A percentile compares a stretch with the other conserved stretches of the same genome.
Evolutionary conservation across 495 filamentous ascomycete genomes (phyloP).

Genomic region (Penicillium desertorum): DNA sequence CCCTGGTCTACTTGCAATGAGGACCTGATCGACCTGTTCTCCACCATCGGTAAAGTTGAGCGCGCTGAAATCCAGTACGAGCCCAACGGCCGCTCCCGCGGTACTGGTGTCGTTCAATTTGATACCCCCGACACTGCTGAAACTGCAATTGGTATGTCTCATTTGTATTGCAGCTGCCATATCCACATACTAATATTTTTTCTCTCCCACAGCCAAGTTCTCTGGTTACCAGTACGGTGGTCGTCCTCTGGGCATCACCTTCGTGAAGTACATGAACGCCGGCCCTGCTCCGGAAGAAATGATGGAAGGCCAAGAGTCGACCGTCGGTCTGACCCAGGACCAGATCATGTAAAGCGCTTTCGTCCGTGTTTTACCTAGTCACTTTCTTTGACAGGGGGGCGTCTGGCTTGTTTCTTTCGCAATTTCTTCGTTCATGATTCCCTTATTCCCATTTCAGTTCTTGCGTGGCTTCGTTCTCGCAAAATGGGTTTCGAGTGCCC

Average conservation of each 20-base stretch:
- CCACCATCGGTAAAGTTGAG: slow-evolving; percentile 95
- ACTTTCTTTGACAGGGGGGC: slow-evolving; percentile 9
- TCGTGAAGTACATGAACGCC: slow-evolving; percentile 81
- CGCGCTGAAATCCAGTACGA: slow-evolving; percentile 99
- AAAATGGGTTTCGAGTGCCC: slow-evolving; percentile 12
- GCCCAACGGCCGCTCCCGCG: slow-evolving; percentile 89
- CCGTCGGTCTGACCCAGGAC: slow-evolving; percentile 80
- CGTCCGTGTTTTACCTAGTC: slow-evolving; percentile 11
- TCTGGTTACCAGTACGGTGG: slow-evolving; percentile 97
- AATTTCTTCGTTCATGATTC: slow-evolving; percentile 26
- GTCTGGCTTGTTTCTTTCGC: slow-evolving; percentile 6
- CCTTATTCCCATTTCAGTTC: slow-evolving; percentile 26
- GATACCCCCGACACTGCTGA: slow-evolving; percentile 80
- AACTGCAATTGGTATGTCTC: slow-evolving; percentile 72
- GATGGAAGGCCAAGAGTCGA: slow-evolving; percentile 77
- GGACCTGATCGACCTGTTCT: slow-evolving; percentile 92
- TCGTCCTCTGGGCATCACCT: slow-evolving; percentile 86
- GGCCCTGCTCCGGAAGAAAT: slow-evolving; percentile 64
- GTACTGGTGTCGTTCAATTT: slow-evolving; percentile 93
- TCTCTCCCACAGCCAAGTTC: slow-evolving; percentile 69
- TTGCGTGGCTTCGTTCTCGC: slow-evolving; percentile 4
- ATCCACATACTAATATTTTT: slow-evolving; percentile 16
- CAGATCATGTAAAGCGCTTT: slow-evolving; percentile 80
- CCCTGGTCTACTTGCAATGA: slow-evolving; percentile 99
- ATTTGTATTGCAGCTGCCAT: background rate